Evolutionary conservation across 2,329 filamentous ascomycete genomes (phyloP).

Genomic region (Colletotrichum trifolii): DNA sequence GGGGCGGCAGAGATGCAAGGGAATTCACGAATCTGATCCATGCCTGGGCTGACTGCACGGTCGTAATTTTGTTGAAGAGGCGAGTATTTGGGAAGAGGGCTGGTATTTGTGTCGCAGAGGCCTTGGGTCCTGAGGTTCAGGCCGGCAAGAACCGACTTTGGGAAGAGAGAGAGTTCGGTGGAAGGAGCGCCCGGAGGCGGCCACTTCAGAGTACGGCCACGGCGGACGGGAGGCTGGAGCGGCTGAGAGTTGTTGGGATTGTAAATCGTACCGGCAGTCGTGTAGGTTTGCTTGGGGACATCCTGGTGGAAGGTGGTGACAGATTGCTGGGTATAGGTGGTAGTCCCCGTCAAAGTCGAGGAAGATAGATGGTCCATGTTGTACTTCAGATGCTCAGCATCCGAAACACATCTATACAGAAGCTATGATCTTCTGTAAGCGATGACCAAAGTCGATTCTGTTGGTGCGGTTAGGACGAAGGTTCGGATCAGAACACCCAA

Average conservation of each 20-base stretch:
- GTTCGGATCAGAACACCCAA: slow-evolving; percentile 14
- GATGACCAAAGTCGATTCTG: slow-evolving; percentile 27
- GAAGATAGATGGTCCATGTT: slow-evolving; percentile 47
- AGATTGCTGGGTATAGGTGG: slow-evolving; percentile 24
- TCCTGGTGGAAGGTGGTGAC: slow-evolving; percentile 33
- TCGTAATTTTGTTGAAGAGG: slow-evolving; percentile 67
- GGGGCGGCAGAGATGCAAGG: slow-evolving; percentile 2
- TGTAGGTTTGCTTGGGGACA: slow-evolving; percentile 56
- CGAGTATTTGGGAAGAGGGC: slow-evolving; percentile 52
- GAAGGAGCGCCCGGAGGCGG: slow-evolving; percentile 41
- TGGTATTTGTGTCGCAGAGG: slow-evolving; percentile 37
- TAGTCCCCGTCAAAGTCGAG: slow-evolving; percentile 23
- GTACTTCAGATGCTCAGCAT: slow-evolving; percentile 29
- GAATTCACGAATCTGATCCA: slow-evolving; percentile 15
- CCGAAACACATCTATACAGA: slow-evolving; percentile 17
- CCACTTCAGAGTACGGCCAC: slow-evolving; percentile 60
- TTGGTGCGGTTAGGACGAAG: slow-evolving; percentile 24
- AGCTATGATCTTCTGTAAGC: slow-evolving; percentile 20
- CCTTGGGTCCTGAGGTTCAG: slow-evolving; percentile 47
- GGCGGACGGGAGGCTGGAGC: slow-evolving; percentile 62
- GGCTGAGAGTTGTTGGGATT: slow-evolving; percentile 58
- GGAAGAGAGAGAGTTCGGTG: slow-evolving; percentile 49
- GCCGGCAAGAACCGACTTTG: slow-evolving; percentile 49
- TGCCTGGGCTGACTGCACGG: slow-evolving; percentile 57
- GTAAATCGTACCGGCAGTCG: slow-evolving; percentile 67